Base-by-base conservation (phyloP, 805 yeast species). In the Suhomyces pyralidae region DNA sequence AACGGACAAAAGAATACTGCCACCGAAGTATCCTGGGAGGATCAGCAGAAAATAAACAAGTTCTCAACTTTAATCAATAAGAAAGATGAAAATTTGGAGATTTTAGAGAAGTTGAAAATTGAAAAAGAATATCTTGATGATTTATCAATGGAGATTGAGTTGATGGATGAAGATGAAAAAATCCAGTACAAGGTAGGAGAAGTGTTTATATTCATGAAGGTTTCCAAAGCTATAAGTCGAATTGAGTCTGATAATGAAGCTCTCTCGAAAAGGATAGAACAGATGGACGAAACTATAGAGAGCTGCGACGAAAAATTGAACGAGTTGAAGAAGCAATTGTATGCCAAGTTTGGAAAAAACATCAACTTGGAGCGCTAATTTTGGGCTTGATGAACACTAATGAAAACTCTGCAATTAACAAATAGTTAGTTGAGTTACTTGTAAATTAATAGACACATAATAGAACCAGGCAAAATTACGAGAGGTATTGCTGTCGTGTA, bases 111-210 rank as follows among this genome's bases (percentile, higher is more conserved):
- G 51, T 73, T 78, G 55, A 74, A 78, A 59, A 80, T 82, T 55
- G 96, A 90, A 61, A 89, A 90, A 59, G 97, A 91, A 63, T 90
- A 89, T 61, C 72, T 93, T 28, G 97, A 90, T 59, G 98, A 93
- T 64, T 84, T 90, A 32, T 76, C 88, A 6, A 63, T 90, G 63
- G 99, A 93, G 64, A 77, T 93, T 42, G 98, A 93, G 68, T 79
- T 94, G 45, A 70, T 90, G 28, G 98, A 93, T 56, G 80, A 77
- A 59, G 91, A 85, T 51, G 91, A 86, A 43, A 70, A 77, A 52
- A 71, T 86, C 7, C 86, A 85, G 59, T 93, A 90, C 70, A 87
- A 86, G 59, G 71, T 93, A 15, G 97, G 97, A 5, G 96, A 88
- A 51, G 74, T 79, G 5, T 91, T 93, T 65, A 81, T 90, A n/a